These are phyloP conservation scores for Iris macrosiphon DNA, from an alignment of 106 monocot genomes.

Conservation along the genomic window DNA sequence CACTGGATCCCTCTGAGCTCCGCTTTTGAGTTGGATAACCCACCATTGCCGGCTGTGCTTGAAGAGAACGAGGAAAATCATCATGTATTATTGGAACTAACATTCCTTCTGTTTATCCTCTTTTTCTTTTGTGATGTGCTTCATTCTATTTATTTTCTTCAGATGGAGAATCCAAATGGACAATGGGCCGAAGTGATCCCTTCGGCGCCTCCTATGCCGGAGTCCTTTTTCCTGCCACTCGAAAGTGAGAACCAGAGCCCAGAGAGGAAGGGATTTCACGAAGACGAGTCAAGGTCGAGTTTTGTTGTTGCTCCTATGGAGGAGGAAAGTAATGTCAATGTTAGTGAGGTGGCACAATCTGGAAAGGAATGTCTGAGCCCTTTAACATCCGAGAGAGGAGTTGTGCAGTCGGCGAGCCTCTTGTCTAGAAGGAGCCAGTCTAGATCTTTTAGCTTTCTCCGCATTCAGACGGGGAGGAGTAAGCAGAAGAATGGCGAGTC, in stretches of 20 bases:
- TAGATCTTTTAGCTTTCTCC: constrained; percentile 31
- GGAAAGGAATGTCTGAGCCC: not conserved
- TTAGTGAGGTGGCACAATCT: constrained; percentile 9
- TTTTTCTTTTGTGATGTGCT: no score
- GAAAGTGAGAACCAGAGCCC: constrained; percentile 1
- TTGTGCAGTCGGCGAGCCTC: constrained; percentile 22
- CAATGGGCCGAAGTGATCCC: constrained; percentile 7
- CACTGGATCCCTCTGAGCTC: constrained; percentile 26
- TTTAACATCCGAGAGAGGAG: constrained; percentile 11
- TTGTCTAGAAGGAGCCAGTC: constrained; percentile 45
- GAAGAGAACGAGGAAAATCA: constrained; percentile 5
- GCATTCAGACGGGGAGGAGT: constrained; percentile 24
- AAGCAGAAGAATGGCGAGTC: constrained; percentile 25
- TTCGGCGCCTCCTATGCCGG: constrained; percentile 29
- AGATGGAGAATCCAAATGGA: constrained; percentile 12
- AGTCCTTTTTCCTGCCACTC: not conserved
- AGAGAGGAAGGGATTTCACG: not conserved
- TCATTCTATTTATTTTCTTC: no score
- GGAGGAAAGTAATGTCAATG: constrained; percentile 1
- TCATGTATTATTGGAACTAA: no score
- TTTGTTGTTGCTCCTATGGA: not conserved
- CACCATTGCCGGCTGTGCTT: constrained; percentile 10
- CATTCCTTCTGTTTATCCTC: no score
- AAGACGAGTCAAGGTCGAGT: not conserved
- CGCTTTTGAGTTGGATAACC: constrained; percentile 20